Percentiles rank a stretch among this genome's conserved stretches.
Conservation (phyloP, 768 basidiomycete genomes). For the Strobilomyces dryophilus region DNA sequence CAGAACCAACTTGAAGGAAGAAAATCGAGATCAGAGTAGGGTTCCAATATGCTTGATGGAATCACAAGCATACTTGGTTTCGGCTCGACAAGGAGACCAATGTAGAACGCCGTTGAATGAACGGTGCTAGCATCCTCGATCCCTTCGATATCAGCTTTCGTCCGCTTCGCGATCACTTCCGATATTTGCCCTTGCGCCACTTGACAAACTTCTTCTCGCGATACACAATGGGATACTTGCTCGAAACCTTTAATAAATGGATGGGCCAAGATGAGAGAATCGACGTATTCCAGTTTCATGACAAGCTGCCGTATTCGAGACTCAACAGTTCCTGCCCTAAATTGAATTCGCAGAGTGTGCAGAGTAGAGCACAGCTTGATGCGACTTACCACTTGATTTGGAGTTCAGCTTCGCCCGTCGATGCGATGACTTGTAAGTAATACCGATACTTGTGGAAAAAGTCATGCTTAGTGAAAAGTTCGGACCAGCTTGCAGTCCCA, state of each 20-base stretch:
- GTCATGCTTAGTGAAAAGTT: constrained; percentile 92
- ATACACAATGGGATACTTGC: constrained; percentile 76
- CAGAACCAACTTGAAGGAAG: constrained; percentile 55
- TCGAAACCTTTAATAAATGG: constrained; percentile 95
- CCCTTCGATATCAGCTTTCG: constrained; percentile 72
- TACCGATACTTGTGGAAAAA: constrained; percentile 97
- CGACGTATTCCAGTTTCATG: constrained; percentile 96
- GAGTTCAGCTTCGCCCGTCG: constrained; percentile 75
- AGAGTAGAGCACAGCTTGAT: not conserved
- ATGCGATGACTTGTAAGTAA: constrained; percentile 94
- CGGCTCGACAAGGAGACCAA: constrained; percentile 88
- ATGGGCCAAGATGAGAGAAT: constrained; percentile 87
- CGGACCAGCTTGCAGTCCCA: constrained; percentile 81
- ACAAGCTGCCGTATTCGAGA: constrained; percentile 93
- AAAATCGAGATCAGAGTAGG: constrained; percentile 15
- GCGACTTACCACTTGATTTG: constrained; percentile 85
- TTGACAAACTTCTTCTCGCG: constrained; percentile 81
- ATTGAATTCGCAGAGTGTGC: constrained; percentile 12
- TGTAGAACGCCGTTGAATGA: constrained; percentile 96
- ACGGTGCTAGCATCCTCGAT: constrained; percentile 77
- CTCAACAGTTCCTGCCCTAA: constrained; percentile 95
- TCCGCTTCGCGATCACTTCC: constrained; percentile 65
- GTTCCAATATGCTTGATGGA: constrained; percentile 10
- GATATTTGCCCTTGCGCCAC: constrained; percentile 88
- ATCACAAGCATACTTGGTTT: constrained; percentile 67